These are phyloP conservation scores for Ilyonectria destructans DNA, from an alignment of 2,329 filamentous ascomycete species.

Conservation along the genomic window DNA sequence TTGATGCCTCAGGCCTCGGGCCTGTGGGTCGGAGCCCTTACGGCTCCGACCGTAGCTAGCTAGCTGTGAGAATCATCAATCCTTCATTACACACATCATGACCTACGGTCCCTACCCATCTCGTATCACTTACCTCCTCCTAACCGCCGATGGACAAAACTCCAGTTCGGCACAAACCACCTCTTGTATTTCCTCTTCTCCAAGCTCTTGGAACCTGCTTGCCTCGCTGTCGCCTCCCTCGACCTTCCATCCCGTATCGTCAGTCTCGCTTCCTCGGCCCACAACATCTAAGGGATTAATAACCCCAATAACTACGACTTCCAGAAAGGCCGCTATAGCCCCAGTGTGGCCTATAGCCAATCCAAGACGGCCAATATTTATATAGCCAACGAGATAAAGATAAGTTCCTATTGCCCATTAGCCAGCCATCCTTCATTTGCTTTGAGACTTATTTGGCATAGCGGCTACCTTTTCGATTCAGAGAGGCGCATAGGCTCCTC, in stretches of 20 bases:
- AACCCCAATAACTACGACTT: constrained; percentile 34
- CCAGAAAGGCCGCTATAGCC: constrained; percentile 40
- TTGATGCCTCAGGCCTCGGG: too few relatives aligned
- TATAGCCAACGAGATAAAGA: constrained; percentile 49
- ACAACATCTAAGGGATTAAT: neutral
- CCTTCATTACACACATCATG: too few relatives aligned
- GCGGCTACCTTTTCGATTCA: too few relatives aligned
- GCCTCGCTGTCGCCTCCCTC: neutral
- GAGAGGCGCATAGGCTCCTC: too few relatives aligned
- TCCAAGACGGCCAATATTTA: constrained; percentile 67
- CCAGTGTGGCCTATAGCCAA: constrained; percentile 61
- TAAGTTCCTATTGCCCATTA: too few relatives aligned
- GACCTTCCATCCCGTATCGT: constrained; percentile 13
- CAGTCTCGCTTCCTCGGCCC: neutral
- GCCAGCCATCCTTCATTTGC: too few relatives aligned
- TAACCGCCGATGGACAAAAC: constrained; percentile 33
- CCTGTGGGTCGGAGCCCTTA: too few relatives aligned
- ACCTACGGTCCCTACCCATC: too few relatives aligned
- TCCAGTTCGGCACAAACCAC: constrained; percentile 38
- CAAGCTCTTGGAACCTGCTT: constrained; percentile 19
- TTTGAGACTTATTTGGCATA: too few relatives aligned
- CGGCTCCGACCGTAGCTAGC: too few relatives aligned
- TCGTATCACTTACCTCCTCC: constrained; percentile 10
- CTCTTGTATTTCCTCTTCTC: constrained; percentile 37
- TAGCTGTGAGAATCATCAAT: too few relatives aligned